Percentiles rank a stretch among this genome's conserved stretches.
phyloP scores from a whole-genome alignment of 179 eudicot species.

The Drosera spatulata region DNA sequence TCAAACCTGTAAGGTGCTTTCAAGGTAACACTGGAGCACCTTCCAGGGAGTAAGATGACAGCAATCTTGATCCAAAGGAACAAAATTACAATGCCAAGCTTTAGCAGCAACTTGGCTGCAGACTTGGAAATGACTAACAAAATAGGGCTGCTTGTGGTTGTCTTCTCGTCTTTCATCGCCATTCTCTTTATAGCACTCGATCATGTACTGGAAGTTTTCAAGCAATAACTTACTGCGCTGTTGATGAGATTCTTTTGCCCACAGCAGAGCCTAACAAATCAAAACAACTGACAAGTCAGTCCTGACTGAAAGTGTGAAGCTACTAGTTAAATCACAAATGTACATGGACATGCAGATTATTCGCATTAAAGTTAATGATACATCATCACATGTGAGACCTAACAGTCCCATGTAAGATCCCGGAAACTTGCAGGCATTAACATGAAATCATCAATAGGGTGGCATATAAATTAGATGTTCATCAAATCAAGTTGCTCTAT shows the following conservation, averaged over 20 bases:
- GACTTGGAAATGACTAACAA: conserved; percentile 32
- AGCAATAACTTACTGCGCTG: conserved; percentile 59
- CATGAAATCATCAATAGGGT: no score
- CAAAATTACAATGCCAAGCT: conserved; percentile 32
- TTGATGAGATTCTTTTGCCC: conserved; percentile 80
- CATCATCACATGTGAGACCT: no score
- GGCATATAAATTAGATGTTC: no score
- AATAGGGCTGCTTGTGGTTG: conserved; percentile 26
- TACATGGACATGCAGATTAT: no score
- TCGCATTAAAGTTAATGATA: no score
- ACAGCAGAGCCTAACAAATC: conserved; percentile 50
- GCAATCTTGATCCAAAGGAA: conserved; percentile 28
- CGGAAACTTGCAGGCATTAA: no score
- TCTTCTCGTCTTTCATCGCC: conserved; percentile 28
- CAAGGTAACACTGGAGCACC: conserved; percentile 81
- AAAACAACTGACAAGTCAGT: not conserved
- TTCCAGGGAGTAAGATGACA: conserved; percentile 82
- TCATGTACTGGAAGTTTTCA: conserved; percentile 47
- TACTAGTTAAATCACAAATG: not conserved
- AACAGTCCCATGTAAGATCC: no score
- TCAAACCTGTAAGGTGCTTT: conserved; percentile 88
- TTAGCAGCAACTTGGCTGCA: conserved; percentile 29
- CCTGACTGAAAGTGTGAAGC: not conserved
- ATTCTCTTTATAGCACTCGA: conserved; percentile 27
- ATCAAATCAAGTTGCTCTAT: no score